Base-by-base conservation (phyloP, 306 rosid genomes). In the Leucaena leucocephala region DNA sequence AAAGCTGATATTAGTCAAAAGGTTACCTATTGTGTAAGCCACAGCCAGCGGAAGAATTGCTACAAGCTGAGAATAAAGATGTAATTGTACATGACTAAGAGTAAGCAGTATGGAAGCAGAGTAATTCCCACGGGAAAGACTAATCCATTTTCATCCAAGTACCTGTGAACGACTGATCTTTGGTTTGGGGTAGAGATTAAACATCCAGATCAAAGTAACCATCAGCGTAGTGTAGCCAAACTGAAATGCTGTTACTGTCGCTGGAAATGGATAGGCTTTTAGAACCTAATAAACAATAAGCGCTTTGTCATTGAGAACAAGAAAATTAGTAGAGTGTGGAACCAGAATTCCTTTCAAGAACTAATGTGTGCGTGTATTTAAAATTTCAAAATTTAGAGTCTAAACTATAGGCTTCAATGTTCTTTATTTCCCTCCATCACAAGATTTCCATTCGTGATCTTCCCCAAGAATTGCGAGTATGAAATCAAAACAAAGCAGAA, bases 221-320 rank as follows among this genome's bases (percentile, higher is more conserved):
- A 88, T 82, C 76, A 89, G 6, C 2, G 93, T 38, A 35, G 83
- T 85, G 66, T 87, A 84, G 67, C 89, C 89, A 40, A 86, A 81
- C 49, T 92, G 91, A 78, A 90, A 87, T 44, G 90, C 87, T 22
- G 95, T 90, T 39, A 92, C 88, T 50, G 95, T 92, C 75, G 97
- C 93, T 82, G 95, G 95, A 87, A 92, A 92, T 82, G 95, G 91
- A 86, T 88, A 92, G 86, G 87, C 92, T 92, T 92, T 90, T 89
- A 92, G 87, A 88, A 90, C 92, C 97, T 92, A 85, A 78, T 76
- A 79, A 49, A 82, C 82, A 71, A 74, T 43, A 80, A 74, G 79
- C 85, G 72, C 84, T 84, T 65, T 76, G 82, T 80, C 85, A 45
- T 76, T 79, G 82, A 82, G 84, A 76, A 79, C 63, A 85, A 79